Percentiles rank a stretch among this genome's conserved stretches.
Evolutionary conservation across 345 rosid species (phyloP).

Genomic region (Acer yangbiense): DNA sequence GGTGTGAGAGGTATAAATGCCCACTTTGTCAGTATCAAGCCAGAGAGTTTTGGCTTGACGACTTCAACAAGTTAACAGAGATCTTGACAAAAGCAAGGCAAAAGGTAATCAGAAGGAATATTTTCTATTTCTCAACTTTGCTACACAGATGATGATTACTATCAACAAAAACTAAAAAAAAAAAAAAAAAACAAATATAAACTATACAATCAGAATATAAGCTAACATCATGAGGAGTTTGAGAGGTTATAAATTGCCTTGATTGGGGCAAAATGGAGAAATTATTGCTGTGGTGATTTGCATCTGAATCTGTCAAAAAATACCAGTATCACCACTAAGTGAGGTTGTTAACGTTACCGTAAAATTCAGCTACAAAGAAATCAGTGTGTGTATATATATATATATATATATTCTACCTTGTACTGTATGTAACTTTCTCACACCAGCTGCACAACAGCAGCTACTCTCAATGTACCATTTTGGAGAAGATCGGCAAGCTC

Average conservation of each 20-base stretch:
- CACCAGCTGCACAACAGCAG: conserved; percentile 89
- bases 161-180: no score
- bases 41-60: not conserved
- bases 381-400: not conserved
- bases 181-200: not conserved
- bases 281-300: not conserved
- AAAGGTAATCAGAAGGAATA: not conserved
- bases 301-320: conserved; percentile 15
- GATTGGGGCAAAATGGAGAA: not conserved
- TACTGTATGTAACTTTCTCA: conserved; percentile 28
- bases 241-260: not conserved
- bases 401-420: not conserved
- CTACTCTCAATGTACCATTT: conserved; percentile 75
- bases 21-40: not conserved
- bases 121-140: not conserved
- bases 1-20: no score
- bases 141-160: not conserved
- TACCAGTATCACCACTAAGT: not conserved
- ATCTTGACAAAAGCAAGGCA: not conserved
- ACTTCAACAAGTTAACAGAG: not conserved
- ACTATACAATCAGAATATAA: not conserved
- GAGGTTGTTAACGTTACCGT: not conserved
- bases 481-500: conserved; percentile 92
- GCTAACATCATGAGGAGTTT: not conserved
- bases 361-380: not conserved